Evolutionary conservation across 176 grass and related monocot species (phyloP), one percentile per base, ranked within the genome.

Genomic region (Triticum timopheevii): DNA sequence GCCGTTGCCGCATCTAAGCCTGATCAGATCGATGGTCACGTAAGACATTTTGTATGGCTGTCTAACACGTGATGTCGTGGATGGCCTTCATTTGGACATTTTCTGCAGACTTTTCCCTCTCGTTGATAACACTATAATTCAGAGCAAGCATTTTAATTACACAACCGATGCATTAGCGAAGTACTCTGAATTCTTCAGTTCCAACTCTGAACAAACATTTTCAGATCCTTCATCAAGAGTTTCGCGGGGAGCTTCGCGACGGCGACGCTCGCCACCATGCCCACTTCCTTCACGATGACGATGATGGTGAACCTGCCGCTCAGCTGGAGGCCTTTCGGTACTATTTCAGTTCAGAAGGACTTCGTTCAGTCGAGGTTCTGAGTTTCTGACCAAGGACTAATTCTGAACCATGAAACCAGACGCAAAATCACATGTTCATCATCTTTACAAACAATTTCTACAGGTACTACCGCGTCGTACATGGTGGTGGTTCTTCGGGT

Each of bases 251-350:
- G 36, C 36, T 38, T 38, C 36, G 36, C 6, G 36, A 38, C 36
- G 36, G 95, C 95, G 10, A 97, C 95, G 27, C 93, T 97, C 16
- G 90, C 91, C 47, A 97, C 95, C 85, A 93, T 91, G 95, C 81
- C 93, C 65, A 93, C 93, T 20, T 91, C 95, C 42, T 97, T 81
- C 35, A 80, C 5, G 17, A 88, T 92, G 58, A 97, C 89, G 27
- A 97, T 97, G 95, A 97, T 89, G 7, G 93, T 93, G 17, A 98
- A 93, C 28, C 85, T 98, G 61, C 52, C 95, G 38, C 82, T 97
- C 79, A 95, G 47, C 69, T 97, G 91, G 95, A 97, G 93, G 20
- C 78, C 44, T 61, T 93, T 89, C 92, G 95, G 93, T 95, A 28
- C 12, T 8, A 40, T 40, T 40, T 40, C 39, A 10, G 39, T 40